Evolutionary conservation across 2,329 filamentous ascomycete genomes (phyloP), one percentile per base, ranked within the genome.

Genomic region (Ophiognomonia clavigignenti-juglandacearum): DNA sequence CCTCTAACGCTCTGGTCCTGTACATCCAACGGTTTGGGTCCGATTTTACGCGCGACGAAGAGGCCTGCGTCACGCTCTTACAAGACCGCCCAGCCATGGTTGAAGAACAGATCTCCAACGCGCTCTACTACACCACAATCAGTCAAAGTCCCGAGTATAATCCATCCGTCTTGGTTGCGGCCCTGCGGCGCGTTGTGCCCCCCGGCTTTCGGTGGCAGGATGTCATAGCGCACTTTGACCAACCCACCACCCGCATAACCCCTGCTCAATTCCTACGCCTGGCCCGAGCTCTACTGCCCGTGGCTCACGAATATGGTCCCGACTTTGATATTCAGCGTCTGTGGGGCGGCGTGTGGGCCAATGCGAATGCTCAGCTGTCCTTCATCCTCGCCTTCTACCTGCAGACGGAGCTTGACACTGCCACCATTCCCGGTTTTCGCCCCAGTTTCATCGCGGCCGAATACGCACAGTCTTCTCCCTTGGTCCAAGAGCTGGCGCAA

Each of bases 321-420:
- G 71, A 72, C 22, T 82, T 97, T 57, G 88, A 96, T 61, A 85
- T 98, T 37, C 90, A 96, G 63, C 78, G 77, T 32, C 72, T 98
- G 19, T 97, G 93, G 91, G 91, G 91, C 49, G 91, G 91, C 59
- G 73, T 80, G 52, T 98, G 95, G 92, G 82, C 85, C 53, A 81
- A 95, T 56, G 80, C 86, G 13, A 83, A 95, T 53, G 88, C 93
- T 0, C 92, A 97, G 55, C 72, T 98, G 29, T 95, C 91, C n/a
- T 96, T 97, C 62, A 80, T 97, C 45, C 85, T 86, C 53, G 90
- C 90, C 16, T 96, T 92, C 62, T 76, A 92, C 19, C 87, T 86
- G 4, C 77, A 91, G 47, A 80, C 78, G 23, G 80, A 91, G 58
- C 75, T 96, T 22, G 90, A 97, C 62, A 86, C 88, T 3, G 86